phyloP scores from a whole-genome alignment of 176 grass and related monocot genomes.

The Lolium multiflorum region DNA sequence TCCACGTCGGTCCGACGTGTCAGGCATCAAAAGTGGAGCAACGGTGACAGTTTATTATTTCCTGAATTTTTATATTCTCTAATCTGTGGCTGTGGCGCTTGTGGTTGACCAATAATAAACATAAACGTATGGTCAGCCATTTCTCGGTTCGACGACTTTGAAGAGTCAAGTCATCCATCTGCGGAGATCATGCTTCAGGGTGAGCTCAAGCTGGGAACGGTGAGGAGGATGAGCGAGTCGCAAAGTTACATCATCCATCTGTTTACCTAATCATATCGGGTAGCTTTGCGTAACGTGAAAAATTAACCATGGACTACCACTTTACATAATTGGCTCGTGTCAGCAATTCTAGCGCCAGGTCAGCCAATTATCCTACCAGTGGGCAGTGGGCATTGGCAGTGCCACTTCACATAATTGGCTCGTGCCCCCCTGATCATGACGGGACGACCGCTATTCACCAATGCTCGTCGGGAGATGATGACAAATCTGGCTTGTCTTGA shows the following conservation, averaged over 20 bases:
- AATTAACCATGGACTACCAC: no score
- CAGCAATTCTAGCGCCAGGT: no score
- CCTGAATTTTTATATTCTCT: neutral
- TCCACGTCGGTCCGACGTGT: neutral
- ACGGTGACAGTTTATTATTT: neutral
- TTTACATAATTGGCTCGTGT: no score
- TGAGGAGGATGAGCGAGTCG: no score
- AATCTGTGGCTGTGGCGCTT: neutral
- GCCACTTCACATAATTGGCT: no score
- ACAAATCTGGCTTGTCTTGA: neutral
- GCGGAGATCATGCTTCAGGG: no score
- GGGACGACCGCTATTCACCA: neutral
- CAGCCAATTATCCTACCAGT: no score
- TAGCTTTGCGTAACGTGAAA: neutral
- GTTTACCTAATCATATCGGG: neutral
- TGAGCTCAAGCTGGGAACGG: no score
- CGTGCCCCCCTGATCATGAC: neutral
- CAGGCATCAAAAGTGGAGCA: no score
- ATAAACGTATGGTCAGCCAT: neutral
- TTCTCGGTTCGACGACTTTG: neutral
- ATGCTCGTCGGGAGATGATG: neutral
- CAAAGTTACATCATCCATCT: neutral
- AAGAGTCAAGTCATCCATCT: neutral
- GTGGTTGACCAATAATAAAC: neutral
- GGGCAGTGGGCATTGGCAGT: no score